A percentile compares a stretch with the other conserved stretches of the same genome.
Conservation (phyloP, 1,284 basidiomycete species). For the Cryptococcus depauperatus region DNA sequence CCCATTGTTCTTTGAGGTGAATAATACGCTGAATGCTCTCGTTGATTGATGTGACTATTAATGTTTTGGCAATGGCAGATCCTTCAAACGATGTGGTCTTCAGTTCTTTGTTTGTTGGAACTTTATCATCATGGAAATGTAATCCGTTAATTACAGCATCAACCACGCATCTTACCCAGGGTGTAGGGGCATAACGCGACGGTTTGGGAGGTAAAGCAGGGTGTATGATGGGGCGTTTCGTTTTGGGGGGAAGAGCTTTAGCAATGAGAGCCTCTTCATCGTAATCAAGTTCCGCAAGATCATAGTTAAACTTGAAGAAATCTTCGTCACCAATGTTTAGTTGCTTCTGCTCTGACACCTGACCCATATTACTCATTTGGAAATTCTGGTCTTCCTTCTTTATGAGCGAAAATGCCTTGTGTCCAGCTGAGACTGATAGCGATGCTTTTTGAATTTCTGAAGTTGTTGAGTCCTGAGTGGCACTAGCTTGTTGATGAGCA, state of each 20-base stretch:
- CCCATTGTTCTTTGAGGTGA: slow-evolving; percentile 42
- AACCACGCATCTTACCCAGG: slow-evolving; percentile 32
- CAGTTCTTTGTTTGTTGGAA: slow-evolving; percentile 6
- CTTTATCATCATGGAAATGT: slow-evolving; percentile 15
- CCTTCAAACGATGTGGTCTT: slow-evolving; percentile 1
- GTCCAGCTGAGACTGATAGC: too few species aligned
- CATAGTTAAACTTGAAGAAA: slow-evolving; percentile 33
- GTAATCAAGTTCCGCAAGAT: slow-evolving; percentile 30
- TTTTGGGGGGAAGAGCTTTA: slow-evolving; percentile 3
- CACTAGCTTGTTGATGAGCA: too few species aligned
- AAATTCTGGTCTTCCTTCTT: too few species aligned
- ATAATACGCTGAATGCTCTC: slow-evolving; percentile 18
- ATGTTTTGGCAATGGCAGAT: slow-evolving; percentile 17
- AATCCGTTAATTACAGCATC: slow-evolving; percentile 24
- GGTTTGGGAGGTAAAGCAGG: slow-evolving; percentile 29
- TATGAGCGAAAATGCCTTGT: too few species aligned
- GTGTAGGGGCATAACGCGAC: slow-evolving; percentile 23
- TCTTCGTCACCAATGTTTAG: slow-evolving; percentile 18
- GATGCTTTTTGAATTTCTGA: too few species aligned
- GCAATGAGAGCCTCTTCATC: slow-evolving; percentile 22
- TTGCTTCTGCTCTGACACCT: slow-evolving; percentile 2
- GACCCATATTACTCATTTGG: not conserved
- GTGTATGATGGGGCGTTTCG: slow-evolving; percentile 29
- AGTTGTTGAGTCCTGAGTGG: too few species aligned
- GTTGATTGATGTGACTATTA: slow-evolving; percentile 18